phyloP scores from a whole-genome alignment of 306 rosid species.

The Fragaria ananassa region DNA sequence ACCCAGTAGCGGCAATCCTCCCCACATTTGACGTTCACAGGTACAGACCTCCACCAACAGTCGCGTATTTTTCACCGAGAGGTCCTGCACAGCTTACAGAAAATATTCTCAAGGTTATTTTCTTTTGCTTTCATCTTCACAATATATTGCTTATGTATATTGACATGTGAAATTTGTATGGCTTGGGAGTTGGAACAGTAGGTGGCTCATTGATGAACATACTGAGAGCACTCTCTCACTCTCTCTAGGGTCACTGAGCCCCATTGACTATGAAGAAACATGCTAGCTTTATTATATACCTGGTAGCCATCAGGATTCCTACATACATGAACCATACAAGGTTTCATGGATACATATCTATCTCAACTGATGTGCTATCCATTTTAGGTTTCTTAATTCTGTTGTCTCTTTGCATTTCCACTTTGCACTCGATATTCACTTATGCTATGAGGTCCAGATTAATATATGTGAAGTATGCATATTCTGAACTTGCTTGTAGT shows the following conservation, averaged over 20 bases:
- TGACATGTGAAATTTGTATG: background rate
- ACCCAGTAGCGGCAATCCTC: slow-evolving; percentile 72
- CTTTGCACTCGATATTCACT: background rate
- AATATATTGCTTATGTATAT: background rate
- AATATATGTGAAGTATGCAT: background rate
- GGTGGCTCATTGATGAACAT: background rate
- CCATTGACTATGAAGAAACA: background rate
- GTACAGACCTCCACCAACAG: slow-evolving; percentile 65
- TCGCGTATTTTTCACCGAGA: slow-evolving; percentile 83
- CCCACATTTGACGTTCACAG: slow-evolving; percentile 49
- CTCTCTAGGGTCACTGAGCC: background rate
- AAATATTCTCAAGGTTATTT: slow-evolving; percentile 81
- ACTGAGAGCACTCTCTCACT: background rate
- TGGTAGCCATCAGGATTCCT: background rate
- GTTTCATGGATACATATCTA: background rate
- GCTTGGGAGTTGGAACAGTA: background rate
- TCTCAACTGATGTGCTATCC: background rate
- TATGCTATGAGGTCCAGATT: background rate
- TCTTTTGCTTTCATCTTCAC: slow-evolving; percentile 2
- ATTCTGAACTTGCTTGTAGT: background rate
- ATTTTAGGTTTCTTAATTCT: background rate
- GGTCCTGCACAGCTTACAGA: slow-evolving; percentile 86
- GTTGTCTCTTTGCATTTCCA: background rate
- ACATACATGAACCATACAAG: background rate
- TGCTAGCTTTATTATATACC: background rate